These are phyloP conservation scores for Picochlorum sp. DNA, from an alignment of 139 green algal species.

Conservation along the genomic window DNA sequence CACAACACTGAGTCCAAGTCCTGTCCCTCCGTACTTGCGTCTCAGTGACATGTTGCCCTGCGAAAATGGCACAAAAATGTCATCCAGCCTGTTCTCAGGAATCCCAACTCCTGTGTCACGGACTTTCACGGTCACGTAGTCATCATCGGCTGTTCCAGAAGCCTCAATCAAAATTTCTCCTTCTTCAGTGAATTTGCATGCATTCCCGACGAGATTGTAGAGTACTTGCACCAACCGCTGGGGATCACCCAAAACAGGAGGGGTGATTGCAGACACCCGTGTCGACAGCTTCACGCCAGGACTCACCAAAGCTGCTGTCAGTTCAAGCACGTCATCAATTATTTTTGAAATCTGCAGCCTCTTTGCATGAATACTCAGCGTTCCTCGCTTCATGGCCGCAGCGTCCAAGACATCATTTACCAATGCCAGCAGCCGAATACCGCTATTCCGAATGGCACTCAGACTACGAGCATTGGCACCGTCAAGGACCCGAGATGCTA, in stretches of 20 bases:
- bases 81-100: constrained; percentile 34
- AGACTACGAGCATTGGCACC: constrained; percentile 5
- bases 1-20: constrained; percentile 53
- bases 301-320: constrained; percentile 38
- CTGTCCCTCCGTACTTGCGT: constrained; percentile 66
- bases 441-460: constrained; percentile 22
- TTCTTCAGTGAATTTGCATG: constrained; percentile 51
- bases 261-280: constrained; percentile 21
- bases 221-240: constrained; percentile 43
- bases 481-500: constrained; percentile 8
- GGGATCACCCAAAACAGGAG: constrained; percentile 36
- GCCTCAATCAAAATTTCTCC: constrained; percentile 27
- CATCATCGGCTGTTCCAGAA: background rate
- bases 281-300: constrained; percentile 37
- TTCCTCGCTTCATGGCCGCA: constrained; percentile 34
- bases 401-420: constrained; percentile 65
- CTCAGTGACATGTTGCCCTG: constrained; percentile 64
- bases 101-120: constrained; percentile 56
- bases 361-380: background rate
- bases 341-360: constrained; percentile 13
- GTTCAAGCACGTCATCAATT: constrained; percentile 49
- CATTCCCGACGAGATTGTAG: constrained; percentile 53
- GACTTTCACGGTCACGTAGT: constrained; percentile 31
- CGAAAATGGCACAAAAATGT: constrained; percentile 52
- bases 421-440: constrained; percentile 44